Evolutionary conservation across 441 rosid species (phyloP).

Genomic region (Arabidopsis hybrid): DNA sequence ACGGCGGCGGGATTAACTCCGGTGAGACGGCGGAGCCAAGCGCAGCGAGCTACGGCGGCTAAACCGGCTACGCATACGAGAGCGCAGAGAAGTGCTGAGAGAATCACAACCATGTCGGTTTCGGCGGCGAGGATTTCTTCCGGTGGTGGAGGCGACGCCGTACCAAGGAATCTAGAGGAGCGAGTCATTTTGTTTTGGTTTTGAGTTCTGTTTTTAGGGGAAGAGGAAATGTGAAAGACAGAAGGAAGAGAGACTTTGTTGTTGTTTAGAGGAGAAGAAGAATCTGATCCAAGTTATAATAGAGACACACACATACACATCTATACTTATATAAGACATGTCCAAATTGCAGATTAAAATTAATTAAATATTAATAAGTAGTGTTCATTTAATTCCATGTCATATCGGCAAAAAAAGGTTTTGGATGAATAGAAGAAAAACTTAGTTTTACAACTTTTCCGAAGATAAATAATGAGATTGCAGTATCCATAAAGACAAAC

Average conservation of each 20-base stretch:
- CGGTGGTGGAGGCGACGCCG: slow-evolving; percentile 54
- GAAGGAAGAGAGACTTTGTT: not conserved
- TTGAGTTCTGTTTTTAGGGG: slow-evolving; percentile 5
- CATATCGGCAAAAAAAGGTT: slow-evolving; percentile 30
- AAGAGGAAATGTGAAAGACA: slow-evolving; percentile 2
- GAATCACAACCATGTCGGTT: slow-evolving; percentile 72
- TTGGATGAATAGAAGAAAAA: slow-evolving; percentile 4
- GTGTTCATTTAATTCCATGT: not conserved
- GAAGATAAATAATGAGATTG: slow-evolving; percentile 13
- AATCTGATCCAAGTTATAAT: slow-evolving; percentile 39
- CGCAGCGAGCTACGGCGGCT: slow-evolving; percentile 69
- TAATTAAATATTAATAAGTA: not conserved
- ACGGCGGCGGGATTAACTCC: slow-evolving; percentile 25
- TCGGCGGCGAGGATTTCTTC: slow-evolving; percentile 52
- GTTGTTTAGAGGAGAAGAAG: slow-evolving; percentile 20
- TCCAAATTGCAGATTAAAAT: slow-evolving; percentile 21
- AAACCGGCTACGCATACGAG: slow-evolving; percentile 78
- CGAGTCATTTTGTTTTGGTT: slow-evolving; percentile 38
- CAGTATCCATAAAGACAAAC: slow-evolving; percentile 41
- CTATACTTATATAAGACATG: slow-evolving; percentile 36
- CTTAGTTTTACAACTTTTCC: slow-evolving; percentile 28
- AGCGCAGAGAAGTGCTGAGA: slow-evolving; percentile 80
- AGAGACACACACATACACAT: slow-evolving; percentile 38
- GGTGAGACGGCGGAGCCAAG: slow-evolving; percentile 63
- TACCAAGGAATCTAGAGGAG: slow-evolving; percentile 46